Evolutionary conservation across 2,329 filamentous ascomycete genomes (phyloP).

Genomic region (Curvularia verruculosa): DNA sequence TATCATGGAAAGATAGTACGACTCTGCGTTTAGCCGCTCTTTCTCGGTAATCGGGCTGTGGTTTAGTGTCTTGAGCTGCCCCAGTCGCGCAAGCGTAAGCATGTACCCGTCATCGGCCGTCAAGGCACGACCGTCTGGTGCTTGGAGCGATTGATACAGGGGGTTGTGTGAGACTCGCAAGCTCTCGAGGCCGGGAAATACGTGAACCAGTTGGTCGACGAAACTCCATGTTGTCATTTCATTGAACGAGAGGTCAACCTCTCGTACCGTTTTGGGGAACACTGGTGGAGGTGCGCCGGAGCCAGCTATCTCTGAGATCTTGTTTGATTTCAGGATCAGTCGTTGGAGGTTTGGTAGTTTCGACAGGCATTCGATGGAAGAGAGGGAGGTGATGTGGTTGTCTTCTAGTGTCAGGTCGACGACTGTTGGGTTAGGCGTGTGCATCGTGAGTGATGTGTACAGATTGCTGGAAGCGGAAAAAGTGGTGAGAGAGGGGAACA

Average conservation of each 20-base stretch:
- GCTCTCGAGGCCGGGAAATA: constrained; percentile 75
- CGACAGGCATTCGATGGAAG: constrained; percentile 64
- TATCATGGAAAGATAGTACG: constrained; percentile 90
- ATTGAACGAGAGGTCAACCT: constrained; percentile 56
- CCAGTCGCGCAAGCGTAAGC: constrained; percentile 80
- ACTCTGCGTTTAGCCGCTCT: constrained; percentile 85
- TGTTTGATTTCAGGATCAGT: constrained; percentile 75
- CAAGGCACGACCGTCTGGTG: constrained; percentile 50
- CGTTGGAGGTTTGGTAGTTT: constrained; percentile 60
- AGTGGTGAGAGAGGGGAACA: constrained; percentile 62
- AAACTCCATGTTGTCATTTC: constrained; percentile 68
- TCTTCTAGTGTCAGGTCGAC: constrained; percentile 72
- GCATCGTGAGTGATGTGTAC: constrained; percentile 39
- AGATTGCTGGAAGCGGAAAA: constrained; percentile 56
- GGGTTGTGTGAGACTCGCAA: constrained; percentile 88
- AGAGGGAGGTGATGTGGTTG: constrained; percentile 69
- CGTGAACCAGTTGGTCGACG: constrained; percentile 68
- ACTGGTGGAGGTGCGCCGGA: constrained; percentile 21
- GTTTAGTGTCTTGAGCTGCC: constrained; percentile 71
- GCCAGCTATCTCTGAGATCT: constrained; percentile 58
- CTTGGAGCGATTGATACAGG: constrained; percentile 67
- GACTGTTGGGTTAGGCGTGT: constrained; percentile 58
- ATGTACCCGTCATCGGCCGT: constrained; percentile 84
- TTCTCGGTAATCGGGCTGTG: constrained; percentile 70
- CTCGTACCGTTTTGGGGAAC: constrained; percentile 43